phyloP scores from a whole-genome alignment of 768 basidiomycete species.

The Boletus bicolor region DNA sequence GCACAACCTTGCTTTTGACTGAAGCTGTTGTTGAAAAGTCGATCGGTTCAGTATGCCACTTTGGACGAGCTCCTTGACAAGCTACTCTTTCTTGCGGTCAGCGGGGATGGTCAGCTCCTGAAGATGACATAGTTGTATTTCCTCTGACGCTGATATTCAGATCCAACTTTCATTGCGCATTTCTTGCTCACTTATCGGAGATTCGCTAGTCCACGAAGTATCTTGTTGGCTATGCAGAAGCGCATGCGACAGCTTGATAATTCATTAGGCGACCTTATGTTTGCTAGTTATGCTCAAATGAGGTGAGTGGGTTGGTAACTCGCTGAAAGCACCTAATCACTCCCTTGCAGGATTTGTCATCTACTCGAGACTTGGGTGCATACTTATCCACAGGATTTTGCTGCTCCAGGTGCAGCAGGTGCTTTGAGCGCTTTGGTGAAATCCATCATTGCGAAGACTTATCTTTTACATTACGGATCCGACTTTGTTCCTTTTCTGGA shows the following conservation, averaged over 20 bases:
- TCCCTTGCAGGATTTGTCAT: slow-evolving; percentile 62
- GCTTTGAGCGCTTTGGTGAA: slow-evolving; percentile 75
- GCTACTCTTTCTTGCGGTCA: slow-evolving; percentile 76
- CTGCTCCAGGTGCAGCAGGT: slow-evolving; percentile 67
- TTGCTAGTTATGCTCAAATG: slow-evolving; percentile 87
- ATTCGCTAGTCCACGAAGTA: slow-evolving; percentile 73
- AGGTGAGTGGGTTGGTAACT: slow-evolving; percentile 42
- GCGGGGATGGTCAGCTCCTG: slow-evolving; percentile 65
- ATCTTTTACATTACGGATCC: slow-evolving; percentile 81
- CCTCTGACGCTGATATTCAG: slow-evolving; percentile 37
- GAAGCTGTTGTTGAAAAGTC: slow-evolving; percentile 29
- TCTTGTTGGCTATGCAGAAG: slow-evolving; percentile 86
- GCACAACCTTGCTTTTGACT: slow-evolving; percentile 4
- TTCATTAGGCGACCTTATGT: slow-evolving; percentile 74
- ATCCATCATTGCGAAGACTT: slow-evolving; percentile 74
- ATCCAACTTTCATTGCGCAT: slow-evolving; percentile 72
- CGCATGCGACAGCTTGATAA: slow-evolving; percentile 76
- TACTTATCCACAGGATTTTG: slow-evolving; percentile 76
- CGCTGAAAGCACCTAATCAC: slow-evolving; percentile 1
- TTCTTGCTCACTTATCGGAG: slow-evolving; percentile 83
- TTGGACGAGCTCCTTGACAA: slow-evolving; percentile 80
- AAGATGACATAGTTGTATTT: slow-evolving; percentile 3
- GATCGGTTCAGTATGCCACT: slow-evolving; percentile 69
- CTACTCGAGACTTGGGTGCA: slow-evolving; percentile 76
- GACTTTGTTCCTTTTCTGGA: slow-evolving; percentile 82